These are phyloP conservation scores for Hypomontagnella submonticulosa DNA, from an alignment of 495 filamentous ascomycete species.

Conservation along the genomic window DNA sequence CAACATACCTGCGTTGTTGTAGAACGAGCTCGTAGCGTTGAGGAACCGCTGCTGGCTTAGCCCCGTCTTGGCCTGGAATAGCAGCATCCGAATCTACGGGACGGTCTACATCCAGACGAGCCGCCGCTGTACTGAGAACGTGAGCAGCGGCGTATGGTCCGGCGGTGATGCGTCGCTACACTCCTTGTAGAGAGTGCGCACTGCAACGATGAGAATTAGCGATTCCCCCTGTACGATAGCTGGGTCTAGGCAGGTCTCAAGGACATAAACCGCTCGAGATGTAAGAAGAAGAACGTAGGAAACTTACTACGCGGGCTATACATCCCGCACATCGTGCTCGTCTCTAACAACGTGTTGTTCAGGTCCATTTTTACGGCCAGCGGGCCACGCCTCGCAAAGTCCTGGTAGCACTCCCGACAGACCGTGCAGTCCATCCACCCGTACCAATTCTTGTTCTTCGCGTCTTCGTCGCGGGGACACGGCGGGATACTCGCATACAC, in stretches of 20 bases:
- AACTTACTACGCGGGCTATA: constrained; percentile 49
- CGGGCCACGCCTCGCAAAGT: constrained; percentile 47
- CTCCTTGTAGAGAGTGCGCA: constrained; percentile 46
- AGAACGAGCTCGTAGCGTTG: constrained; percentile 22
- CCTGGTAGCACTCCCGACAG: constrained; percentile 53
- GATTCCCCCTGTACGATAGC: too few relatives aligned
- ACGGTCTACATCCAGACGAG: constrained; percentile 40
- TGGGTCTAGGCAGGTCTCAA: too few relatives aligned
- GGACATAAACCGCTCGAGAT: too few relatives aligned
- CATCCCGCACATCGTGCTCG: constrained; percentile 48
- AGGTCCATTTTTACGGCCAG: constrained; percentile 45
- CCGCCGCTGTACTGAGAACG: constrained; percentile 31
- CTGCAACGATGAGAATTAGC: too few relatives aligned
- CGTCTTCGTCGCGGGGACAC: constrained; percentile 47
- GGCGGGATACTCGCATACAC: constrained; percentile 45
- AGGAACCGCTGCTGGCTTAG: constrained; percentile 31
- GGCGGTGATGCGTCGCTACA: constrained; percentile 45
- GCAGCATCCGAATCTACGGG: constrained; percentile 40
- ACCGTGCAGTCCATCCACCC: constrained; percentile 52
- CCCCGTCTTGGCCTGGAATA: constrained; percentile 35
- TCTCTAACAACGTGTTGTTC: constrained; percentile 37
- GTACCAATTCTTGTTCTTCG: constrained; percentile 49
- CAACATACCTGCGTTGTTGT: constrained; percentile 15
- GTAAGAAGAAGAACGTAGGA: too few relatives aligned
- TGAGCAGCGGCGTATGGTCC: constrained; percentile 25